These are phyloP conservation scores for Dioscorea cayenensis DNA, from an alignment of 116 monocot species.

Conservation along the genomic window DNA sequence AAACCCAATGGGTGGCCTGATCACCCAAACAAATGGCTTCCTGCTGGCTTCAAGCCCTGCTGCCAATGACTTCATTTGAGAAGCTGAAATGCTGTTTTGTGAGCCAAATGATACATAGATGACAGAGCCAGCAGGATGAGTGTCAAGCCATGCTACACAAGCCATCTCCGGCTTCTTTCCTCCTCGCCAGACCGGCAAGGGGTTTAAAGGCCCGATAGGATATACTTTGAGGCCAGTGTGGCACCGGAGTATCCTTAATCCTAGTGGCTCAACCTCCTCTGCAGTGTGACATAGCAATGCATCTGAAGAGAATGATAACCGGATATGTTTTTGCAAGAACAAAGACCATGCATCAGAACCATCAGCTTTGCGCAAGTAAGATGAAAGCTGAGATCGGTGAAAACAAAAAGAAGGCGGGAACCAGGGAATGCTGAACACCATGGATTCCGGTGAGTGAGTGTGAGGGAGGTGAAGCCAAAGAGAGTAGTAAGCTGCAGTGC, in stretches of 20 bases:
- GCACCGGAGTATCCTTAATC: slow-evolving; percentile 7
- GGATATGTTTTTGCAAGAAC: background rate
- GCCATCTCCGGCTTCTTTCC: too few relatives aligned
- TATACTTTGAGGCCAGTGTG: slow-evolving; percentile 2
- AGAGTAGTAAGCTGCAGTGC: slow-evolving; percentile 30
- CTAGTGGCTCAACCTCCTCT: slow-evolving; percentile 6
- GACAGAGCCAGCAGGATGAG: slow-evolving; percentile 24
- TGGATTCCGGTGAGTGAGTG: background rate
- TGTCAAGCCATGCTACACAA: slow-evolving; percentile 18
- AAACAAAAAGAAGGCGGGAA: background rate
- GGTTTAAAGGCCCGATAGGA: slow-evolving; percentile 8
- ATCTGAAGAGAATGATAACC: background rate
- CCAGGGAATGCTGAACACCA: slow-evolving; percentile 21
- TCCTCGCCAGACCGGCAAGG: too few relatives aligned
- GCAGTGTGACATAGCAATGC: slow-evolving; percentile 7
- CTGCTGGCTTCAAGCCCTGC: slow-evolving; percentile 33
- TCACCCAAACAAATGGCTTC: slow-evolving; percentile 37
- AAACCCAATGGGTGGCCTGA: slow-evolving; percentile 40
- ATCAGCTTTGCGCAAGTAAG: background rate
- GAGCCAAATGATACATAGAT: slow-evolving; percentile 52
- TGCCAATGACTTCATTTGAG: slow-evolving; percentile 44
- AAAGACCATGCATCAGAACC: background rate
- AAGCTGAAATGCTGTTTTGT: slow-evolving; percentile 20
- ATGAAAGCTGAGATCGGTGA: slow-evolving; percentile 4
- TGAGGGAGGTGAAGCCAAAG: slow-evolving; percentile 48